Evolutionary conservation across 495 filamentous ascomycete genomes (phyloP).

Genomic region (Hyaloscypha hepaticicola): DNA sequence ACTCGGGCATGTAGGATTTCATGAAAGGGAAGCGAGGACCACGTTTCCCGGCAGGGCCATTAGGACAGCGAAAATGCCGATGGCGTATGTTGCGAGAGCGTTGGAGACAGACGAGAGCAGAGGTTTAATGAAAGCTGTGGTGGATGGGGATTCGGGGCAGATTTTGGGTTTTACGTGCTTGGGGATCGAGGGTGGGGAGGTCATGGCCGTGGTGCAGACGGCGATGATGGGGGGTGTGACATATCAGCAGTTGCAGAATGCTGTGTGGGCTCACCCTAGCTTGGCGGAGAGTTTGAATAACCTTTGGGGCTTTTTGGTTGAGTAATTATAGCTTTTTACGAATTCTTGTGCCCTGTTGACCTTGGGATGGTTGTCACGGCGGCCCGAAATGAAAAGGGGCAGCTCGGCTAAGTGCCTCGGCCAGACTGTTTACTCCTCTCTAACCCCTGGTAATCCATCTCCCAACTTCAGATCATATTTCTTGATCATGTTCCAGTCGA

Average conservation of each 20-base stretch:
- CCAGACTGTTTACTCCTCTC: no score
- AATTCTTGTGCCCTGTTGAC: no score
- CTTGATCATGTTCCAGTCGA: no score
- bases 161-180: constrained; percentile 52
- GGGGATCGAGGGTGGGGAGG: constrained; percentile 51
- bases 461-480: no score
- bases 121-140: constrained; percentile 53
- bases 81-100: constrained; percentile 49
- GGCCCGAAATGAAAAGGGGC: no score
- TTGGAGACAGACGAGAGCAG: constrained; percentile 51
- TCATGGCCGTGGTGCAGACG: constrained; percentile 52
- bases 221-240: constrained; percentile 47
- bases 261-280: constrained; percentile 50
- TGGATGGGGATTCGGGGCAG: constrained; percentile 41
- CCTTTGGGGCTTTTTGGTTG: constrained; percentile 41
- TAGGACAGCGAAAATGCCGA: constrained; percentile 48
- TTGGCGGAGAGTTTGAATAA: constrained; percentile 53
- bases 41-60: constrained; percentile 30
- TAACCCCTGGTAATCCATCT: no score
- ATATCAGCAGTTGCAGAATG: constrained; percentile 42
- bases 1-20: constrained; percentile 49
- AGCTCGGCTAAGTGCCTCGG: no score
- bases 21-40: constrained; percentile 38
- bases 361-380: no score
- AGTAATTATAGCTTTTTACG: no score